These are phyloP conservation scores for Astrothelium subdiscretum DNA, from an alignment of 495 filamentous ascomycete species.

Conservation along the genomic window DNA sequence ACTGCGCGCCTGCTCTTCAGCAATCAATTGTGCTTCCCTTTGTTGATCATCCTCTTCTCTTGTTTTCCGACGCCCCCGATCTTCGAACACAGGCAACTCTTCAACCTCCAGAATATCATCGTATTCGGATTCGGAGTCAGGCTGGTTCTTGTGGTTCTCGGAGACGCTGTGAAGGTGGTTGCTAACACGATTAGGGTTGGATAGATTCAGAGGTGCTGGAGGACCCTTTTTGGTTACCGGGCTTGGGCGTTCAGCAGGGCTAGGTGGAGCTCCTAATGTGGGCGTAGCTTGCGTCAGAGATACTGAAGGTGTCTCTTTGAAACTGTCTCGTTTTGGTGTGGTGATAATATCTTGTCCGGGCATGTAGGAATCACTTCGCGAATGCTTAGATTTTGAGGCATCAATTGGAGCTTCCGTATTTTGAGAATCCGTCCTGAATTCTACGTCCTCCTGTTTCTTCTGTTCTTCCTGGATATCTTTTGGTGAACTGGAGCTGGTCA, in stretches of 20 bases:
- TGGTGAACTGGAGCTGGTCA: not conserved
- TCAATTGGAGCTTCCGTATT: not conserved
- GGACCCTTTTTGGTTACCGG: conserved; percentile 53
- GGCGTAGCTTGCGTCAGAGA: conserved; percentile 25
- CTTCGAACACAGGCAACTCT: conserved; percentile 40
- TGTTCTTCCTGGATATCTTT: not conserved
- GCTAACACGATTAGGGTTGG: conserved; percentile 11
- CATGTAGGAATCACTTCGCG: not conserved
- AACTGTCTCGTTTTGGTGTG: not conserved
- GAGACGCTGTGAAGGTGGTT: not conserved
- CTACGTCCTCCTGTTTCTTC: not conserved
- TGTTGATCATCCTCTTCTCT: conserved; percentile 79
- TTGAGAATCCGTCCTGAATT: not conserved
- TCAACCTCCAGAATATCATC: conserved; percentile 62
- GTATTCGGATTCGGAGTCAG: conserved; percentile 69
- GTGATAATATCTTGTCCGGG: not conserved
- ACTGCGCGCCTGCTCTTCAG: conserved; percentile 53
- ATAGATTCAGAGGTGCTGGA: conserved; percentile 71
- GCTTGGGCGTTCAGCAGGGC: not conserved
- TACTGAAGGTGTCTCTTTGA: conserved; percentile 10
- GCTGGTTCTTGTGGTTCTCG: not conserved
- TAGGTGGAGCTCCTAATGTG: conserved; percentile 10
- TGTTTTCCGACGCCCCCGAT: conserved; percentile 72
- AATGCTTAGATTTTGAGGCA: not conserved
- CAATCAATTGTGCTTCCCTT: conserved; percentile 51